Percentiles rank a stretch among this genome's conserved stretches.
Evolutionary conservation across 768 basidiomycete species (phyloP).

Genomic region (Lentinula lateritia): DNA sequence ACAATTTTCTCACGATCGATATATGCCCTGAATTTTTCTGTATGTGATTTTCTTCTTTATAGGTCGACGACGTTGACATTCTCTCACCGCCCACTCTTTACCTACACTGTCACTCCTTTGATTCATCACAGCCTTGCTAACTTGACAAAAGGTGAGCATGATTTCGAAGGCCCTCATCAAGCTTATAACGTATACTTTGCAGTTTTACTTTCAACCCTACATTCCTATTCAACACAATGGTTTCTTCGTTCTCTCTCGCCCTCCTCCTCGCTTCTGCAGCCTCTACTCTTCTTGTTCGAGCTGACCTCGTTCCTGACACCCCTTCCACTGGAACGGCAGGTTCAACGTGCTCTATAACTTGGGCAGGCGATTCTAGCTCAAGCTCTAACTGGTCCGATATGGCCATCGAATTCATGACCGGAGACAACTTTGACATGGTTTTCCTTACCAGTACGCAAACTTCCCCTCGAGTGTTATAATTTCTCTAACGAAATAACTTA

Average conservation of each 20-base stretch:
- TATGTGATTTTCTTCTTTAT: not conserved
- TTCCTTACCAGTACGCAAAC: conserved; percentile 53
- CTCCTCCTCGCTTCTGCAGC: conserved; percentile 29
- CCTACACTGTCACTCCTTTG: not conserved
- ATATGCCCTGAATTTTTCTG: not conserved
- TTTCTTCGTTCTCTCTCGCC: conserved; percentile 29
- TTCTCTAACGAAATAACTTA: not conserved
- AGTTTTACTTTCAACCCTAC: not conserved
- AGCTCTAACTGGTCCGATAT: conserved; percentile 64
- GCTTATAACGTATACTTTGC: not conserved
- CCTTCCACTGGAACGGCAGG: conserved; percentile 64
- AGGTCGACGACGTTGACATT: not conserved
- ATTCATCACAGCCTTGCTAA: not conserved
- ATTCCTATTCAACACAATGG: conserved; percentile 23
- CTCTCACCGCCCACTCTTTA: not conserved
- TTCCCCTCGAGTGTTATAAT: not conserved
- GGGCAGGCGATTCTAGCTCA: conserved; percentile 48
- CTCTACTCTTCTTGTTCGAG: conserved; percentile 36
- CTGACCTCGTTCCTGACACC: conserved; percentile 51
- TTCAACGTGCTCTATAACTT: conserved; percentile 45
- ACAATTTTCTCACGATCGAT: not conserved
- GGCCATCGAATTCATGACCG: conserved; percentile 78
- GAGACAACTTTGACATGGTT: conserved; percentile 64
- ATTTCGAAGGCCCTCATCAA: not conserved
- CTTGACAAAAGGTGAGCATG: not conserved